Conservation (phyloP, 2,329 filamentous ascomycete species). For the Pochonia chlamydosporia region DNA sequence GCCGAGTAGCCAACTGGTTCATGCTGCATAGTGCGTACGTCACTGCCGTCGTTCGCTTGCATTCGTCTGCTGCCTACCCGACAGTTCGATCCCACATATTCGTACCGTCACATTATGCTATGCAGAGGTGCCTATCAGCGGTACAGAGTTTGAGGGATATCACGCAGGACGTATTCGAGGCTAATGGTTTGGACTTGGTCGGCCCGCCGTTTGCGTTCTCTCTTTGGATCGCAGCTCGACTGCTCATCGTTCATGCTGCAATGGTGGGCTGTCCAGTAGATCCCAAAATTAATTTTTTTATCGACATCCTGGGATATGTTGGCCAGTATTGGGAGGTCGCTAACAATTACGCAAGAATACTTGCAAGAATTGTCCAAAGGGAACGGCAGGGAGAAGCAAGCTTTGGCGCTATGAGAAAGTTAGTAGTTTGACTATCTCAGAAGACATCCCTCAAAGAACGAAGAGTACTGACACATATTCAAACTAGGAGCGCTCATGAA, state of each 20-base stretch:
- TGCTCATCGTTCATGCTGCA: conserved; percentile 36
- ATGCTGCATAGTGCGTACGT: conserved; percentile 41
- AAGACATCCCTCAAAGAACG: too few relatives aligned
- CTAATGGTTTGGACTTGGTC: conserved; percentile 34
- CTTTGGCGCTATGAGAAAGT: conserved; percentile 36
- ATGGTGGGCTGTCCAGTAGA: conserved; percentile 30
- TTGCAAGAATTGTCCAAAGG: conserved; percentile 31
- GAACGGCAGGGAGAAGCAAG: conserved; percentile 28
- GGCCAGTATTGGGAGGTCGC: conserved; percentile 40
- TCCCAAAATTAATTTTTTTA: conserved; percentile 35
- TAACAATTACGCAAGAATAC: conserved; percentile 34
- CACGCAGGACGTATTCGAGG: conserved; percentile 36
- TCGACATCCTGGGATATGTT: conserved; percentile 34
- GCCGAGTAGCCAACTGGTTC: conserved; percentile 40
- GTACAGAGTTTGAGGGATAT: conserved; percentile 38
- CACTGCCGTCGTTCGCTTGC: conserved; percentile 36
- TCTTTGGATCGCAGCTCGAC: conserved; percentile 35
- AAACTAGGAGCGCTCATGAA: conserved; percentile 31
- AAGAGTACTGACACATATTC: background rate
- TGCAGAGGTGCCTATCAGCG: conserved; percentile 38
- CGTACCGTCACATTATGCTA: conserved; percentile 36
- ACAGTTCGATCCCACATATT: conserved; percentile 34
- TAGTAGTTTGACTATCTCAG: conserved; percentile 7
- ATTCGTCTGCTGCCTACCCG: conserved; percentile 38
- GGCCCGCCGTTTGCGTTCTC: conserved; percentile 39